These are phyloP conservation scores for Glomus cerebriforme DNA, from an alignment of 192 early-diverging fungal species.

Conservation along the genomic window DNA sequence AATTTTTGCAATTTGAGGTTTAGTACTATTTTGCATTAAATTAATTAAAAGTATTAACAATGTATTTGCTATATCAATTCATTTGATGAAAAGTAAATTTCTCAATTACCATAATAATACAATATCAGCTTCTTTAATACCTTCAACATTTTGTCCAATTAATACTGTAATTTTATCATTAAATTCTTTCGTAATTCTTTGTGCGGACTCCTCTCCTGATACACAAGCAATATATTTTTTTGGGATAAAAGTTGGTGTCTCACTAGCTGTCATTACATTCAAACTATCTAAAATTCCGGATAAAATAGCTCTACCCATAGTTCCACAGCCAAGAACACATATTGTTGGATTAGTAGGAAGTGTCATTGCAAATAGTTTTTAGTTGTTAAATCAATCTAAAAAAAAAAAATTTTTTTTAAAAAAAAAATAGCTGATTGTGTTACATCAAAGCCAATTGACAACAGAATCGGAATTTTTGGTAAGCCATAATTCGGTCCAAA, in stretches of 20 bases:
- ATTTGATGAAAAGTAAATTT: not conserved
- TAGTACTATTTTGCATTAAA: conserved; percentile 38
- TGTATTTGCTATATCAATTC: not conserved
- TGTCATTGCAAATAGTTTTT: no score
- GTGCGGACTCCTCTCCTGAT: conserved; percentile 46
- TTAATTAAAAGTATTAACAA: not conserved
- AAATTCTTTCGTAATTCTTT: conserved; percentile 34
- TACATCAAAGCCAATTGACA: no score
- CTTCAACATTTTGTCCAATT: conserved; percentile 46
- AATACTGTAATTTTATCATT: conserved; percentile 36
- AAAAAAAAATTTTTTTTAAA: no score
- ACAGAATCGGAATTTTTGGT: no score
- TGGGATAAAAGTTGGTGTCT: conserved; percentile 23
- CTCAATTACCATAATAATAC: conserved; percentile 48
- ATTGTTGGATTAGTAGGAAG: conserved; percentile 40
- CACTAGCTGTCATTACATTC: not conserved
- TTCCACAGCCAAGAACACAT: conserved; percentile 54
- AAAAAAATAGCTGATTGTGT: no score
- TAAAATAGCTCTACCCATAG: conserved; percentile 57
- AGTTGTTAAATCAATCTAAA: no score
- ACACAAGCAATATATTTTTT: conserved; percentile 50
- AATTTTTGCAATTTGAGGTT: conserved; percentile 53
- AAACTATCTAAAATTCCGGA: conserved; percentile 48
- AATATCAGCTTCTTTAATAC: conserved; percentile 41
- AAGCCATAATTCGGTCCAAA: no score